phyloP scores from a whole-genome alignment of 2,329 filamentous ascomycete genomes.

The Mycosphaerelloides madeirae region DNA sequence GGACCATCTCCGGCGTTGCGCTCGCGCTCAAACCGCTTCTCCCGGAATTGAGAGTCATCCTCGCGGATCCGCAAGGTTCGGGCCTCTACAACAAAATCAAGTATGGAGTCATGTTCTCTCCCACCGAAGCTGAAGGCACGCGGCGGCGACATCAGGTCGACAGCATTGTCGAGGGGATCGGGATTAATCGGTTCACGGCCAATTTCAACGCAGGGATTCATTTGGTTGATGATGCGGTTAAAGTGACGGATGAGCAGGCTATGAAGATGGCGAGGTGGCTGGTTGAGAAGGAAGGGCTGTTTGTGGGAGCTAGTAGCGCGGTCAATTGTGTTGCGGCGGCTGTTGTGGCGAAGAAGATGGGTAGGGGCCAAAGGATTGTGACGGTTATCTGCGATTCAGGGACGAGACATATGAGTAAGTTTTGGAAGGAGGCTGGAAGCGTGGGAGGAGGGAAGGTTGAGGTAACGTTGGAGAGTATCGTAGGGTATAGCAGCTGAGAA shows the following conservation, averaged over 20 bases:
- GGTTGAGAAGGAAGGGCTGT: slow-evolving; percentile 91
- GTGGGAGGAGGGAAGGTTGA: slow-evolving; percentile 51
- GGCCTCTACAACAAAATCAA: slow-evolving; percentile 88
- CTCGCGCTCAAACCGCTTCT: slow-evolving; percentile 72
- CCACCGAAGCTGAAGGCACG: slow-evolving; percentile 85
- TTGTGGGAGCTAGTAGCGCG: slow-evolving; percentile 89
- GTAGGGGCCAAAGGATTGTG: slow-evolving; percentile 58
- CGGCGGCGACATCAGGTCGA: slow-evolving; percentile 86
- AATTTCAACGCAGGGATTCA: slow-evolving; percentile 88
- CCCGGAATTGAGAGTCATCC: slow-evolving; percentile 63
- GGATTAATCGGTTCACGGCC: slow-evolving; percentile 86
- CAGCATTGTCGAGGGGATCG: slow-evolving; percentile 91
- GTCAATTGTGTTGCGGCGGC: slow-evolving; percentile 89
- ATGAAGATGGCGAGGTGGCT: slow-evolving; percentile 93
- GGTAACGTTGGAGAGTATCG: slow-evolving; percentile 53
- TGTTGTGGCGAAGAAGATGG: slow-evolving; percentile 58
- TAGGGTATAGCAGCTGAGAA: slow-evolving; percentile 2
- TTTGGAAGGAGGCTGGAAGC: slow-evolving; percentile 70
- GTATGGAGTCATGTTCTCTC: slow-evolving; percentile 92
- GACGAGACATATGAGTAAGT: slow-evolving; percentile 76
- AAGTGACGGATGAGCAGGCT: slow-evolving; percentile 83
- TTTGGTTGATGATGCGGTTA: slow-evolving; percentile 83
- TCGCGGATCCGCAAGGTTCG: slow-evolving; percentile 91
- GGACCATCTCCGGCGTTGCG: slow-evolving; percentile 84
- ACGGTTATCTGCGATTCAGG: slow-evolving; percentile 75